Evolutionary conservation across 371 early-diverging fungal genomes (phyloP).

Genomic region (Mucor plumbeus): DNA sequence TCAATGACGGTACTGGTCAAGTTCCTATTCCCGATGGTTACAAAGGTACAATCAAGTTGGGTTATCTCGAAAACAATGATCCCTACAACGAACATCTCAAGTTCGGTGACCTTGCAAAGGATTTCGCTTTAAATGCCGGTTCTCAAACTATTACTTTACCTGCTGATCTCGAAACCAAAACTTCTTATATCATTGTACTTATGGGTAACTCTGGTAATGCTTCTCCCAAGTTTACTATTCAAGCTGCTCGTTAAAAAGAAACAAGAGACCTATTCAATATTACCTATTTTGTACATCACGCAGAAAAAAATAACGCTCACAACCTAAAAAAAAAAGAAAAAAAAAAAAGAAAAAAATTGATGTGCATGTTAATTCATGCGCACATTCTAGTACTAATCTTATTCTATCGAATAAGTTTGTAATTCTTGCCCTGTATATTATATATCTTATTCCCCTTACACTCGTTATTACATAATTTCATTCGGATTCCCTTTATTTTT

Average conservation of each 20-base stretch:
- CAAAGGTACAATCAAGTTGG: conserved; percentile 42
- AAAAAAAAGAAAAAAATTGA: too few relatives aligned
- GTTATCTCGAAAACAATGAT: conserved; percentile 39
- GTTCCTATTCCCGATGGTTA: conserved; percentile 29
- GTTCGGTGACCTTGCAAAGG: conserved; percentile 35
- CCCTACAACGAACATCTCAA: conserved; percentile 39
- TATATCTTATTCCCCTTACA: conserved; percentile 2
- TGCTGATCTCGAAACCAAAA: conserved; percentile 33
- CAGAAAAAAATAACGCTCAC: conserved; percentile 6
- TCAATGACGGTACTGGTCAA: conserved; percentile 21
- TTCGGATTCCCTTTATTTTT: not conserved
- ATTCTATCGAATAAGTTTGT: conserved; percentile 1
- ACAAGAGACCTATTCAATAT: conserved; percentile 3
- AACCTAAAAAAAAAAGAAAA: not conserved
- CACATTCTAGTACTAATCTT: conserved; percentile 4
- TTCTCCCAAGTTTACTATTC: conserved; percentile 46
- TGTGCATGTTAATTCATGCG: not conserved
- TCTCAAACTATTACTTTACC: conserved; percentile 39
- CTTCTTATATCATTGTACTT: conserved; percentile 46
- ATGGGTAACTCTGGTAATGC: conserved; percentile 57
- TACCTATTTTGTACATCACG: conserved; percentile 18
- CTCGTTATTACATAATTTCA: not conserved
- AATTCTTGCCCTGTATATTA: conserved; percentile 5
- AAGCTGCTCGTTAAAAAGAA: conserved; percentile 7
- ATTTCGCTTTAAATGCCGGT: conserved; percentile 42